A percentile compares a stretch with the other conserved stretches of the same genome.
Conservation (phyloP, 345 rosid genomes). For the Combretum micranthum region DNA sequence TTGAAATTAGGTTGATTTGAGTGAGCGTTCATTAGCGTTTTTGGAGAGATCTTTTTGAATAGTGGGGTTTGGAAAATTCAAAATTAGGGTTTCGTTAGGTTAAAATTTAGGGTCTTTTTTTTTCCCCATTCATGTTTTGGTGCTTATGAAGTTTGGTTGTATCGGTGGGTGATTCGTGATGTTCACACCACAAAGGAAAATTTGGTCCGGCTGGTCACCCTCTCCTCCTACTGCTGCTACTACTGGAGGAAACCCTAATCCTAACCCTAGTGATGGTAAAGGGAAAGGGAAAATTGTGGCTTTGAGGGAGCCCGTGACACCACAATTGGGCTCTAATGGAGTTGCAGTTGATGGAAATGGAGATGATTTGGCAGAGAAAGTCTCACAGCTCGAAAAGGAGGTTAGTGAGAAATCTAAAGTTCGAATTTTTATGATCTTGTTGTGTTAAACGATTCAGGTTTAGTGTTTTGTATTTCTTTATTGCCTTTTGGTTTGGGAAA, state of each 20-base stretch:
- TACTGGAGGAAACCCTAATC: constrained; percentile 32
- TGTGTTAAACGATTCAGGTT: neutral
- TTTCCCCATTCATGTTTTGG: constrained; percentile 18
- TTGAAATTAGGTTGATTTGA: too few relatives aligned
- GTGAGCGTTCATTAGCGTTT: too few relatives aligned
- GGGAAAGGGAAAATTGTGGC: constrained; percentile 44
- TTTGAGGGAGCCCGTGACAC: constrained; percentile 38
- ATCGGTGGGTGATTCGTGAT: constrained; percentile 22
- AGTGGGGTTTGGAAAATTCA: too few relatives aligned
- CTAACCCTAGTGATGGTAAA: constrained; percentile 14
- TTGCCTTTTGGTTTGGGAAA: neutral
- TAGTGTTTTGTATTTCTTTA: too few relatives aligned
- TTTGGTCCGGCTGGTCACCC: constrained; percentile 68
- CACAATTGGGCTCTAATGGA: constrained; percentile 20
- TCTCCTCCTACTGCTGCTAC: constrained; percentile 26
- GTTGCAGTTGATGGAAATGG: constrained; percentile 33
- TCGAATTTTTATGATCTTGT: neutral
- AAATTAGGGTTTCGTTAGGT: too few relatives aligned
- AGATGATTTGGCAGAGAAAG: constrained; percentile 36
- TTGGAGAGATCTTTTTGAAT: too few relatives aligned
- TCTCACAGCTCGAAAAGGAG: constrained; percentile 73
- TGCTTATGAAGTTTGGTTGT: constrained; percentile 17
- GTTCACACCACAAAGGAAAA: constrained; percentile 78
- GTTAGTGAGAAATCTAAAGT: constrained; percentile 20
- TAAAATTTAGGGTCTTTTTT: constrained; percentile 9